Evolutionary conservation across 1,284 basidiomycete species (phyloP).

Genomic region (Singerocomus inundabilis): DNA sequence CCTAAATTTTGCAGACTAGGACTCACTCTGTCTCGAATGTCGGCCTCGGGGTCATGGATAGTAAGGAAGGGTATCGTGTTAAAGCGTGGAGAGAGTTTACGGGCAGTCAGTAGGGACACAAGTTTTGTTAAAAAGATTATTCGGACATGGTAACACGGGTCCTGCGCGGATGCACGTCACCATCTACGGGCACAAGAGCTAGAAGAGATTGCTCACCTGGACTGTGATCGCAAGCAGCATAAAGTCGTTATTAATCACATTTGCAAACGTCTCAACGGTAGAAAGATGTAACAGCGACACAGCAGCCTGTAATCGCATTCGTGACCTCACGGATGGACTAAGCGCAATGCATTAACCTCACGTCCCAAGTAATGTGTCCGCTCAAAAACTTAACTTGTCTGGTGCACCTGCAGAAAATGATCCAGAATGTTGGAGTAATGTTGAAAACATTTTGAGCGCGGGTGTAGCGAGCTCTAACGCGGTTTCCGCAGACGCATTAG

Average conservation of each 20-base stretch:
- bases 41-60: slow-evolving; percentile 88
- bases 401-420: slow-evolving; percentile 54
- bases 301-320: slow-evolving; percentile 81
- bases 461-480: slow-evolving; percentile 70
- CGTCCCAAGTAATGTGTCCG: not conserved
- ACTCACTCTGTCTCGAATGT: slow-evolving; percentile 63
- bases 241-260: slow-evolving; percentile 62
- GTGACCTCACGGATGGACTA: slow-evolving; percentile 60
- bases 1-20: not conserved
- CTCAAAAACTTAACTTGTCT: slow-evolving; percentile 58
- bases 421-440: slow-evolving; percentile 66
- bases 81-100: slow-evolving; percentile 70
- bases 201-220: slow-evolving; percentile 51
- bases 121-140: slow-evolving; percentile 77
- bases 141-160: slow-evolving; percentile 87
- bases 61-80: slow-evolving; percentile 86
- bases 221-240: slow-evolving; percentile 70
- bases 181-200: not conserved
- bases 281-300: slow-evolving; percentile 82
- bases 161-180: slow-evolving; percentile 44
- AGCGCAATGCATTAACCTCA: slow-evolving; percentile 11
- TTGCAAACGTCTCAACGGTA: slow-evolving; percentile 59
- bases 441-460: slow-evolving; percentile 71
- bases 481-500: slow-evolving; percentile 57
- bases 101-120: slow-evolving; percentile 54